Evolutionary conservation across 768 basidiomycete genomes (phyloP), one percentile per base, ranked within the genome.

Genomic region (Tephrocybe sp.): DNA sequence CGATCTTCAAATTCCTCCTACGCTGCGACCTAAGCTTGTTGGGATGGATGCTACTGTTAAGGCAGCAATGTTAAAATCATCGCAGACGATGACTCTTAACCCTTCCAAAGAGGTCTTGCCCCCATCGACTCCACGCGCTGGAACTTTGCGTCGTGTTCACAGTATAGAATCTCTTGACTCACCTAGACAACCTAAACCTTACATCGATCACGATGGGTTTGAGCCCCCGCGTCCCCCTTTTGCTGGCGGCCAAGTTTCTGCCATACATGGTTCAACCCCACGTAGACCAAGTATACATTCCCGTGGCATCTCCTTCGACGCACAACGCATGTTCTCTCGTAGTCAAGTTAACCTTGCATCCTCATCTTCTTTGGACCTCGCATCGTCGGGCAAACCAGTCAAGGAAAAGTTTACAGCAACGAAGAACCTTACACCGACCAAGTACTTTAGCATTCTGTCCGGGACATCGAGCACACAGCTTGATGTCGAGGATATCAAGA

Each of bases 41-140:
- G 83, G 82, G 13, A 90, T 96, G 80, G 90, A 95, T 49, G 70
- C 84, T 0, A 83, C 86, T 1, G 88, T 96, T 42, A 96, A 96
- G 64, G 91, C 89, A 4, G 89, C 89, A 11, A 94, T 96, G 89
- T 73, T 96, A 48, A 92, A 89, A 63, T 91, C 90, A 0, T 92
- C 91, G 1, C 83, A 86, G 25, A 78, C 79, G 22, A 71, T 89
- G 64, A 69, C 76, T 16, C 65, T 72, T 7, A 74, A 68, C 51
- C 71, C 71, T 24, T 60, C 64, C 21, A 56, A 67, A 15, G 60
- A 64, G 22, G 62, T 37, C 27, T 58, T 65, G 19, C 68, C 68
- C 31, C 78, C 80, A 2, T 56, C 63, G 15, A 78, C 82, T 4
- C 80, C 86, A 22, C 77, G 77, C 40, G 69, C 79, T 16, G 57